Percentiles rank a stretch among this genome's conserved stretches.
These are phyloP conservation scores for sorghum (Sorghum bicolor) DNA, from an alignment of 176 grass and related monocot genomes.

Conservation along the genomic window Sorghum_bicolor_NCBIv3 NC_012870.2:10471501-10472000, in stretches of 20 bases:
- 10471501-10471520: too few species aligned
- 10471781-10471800: constrained; percentile 44
- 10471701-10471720: not conserved
- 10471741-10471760: constrained; percentile 29
- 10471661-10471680: not conserved
- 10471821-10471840: constrained; percentile 34
- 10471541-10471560: not conserved
- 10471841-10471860: constrained; percentile 68
- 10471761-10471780: constrained; percentile 51
- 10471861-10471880: constrained; percentile 48
- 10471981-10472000: constrained; percentile 44
- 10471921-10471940: constrained; percentile 50
- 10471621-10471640: not conserved
- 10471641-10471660: too few species aligned
- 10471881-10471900: constrained; percentile 20
- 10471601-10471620: not conserved
- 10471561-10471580: not conserved
- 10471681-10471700: not conserved
- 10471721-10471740: constrained; percentile 27
- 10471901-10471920: constrained; percentile 41
- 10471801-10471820: constrained; percentile 36
- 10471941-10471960: constrained; percentile 20
- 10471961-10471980: constrained; percentile 44
- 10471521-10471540: not conserved
- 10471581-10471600: not conserved